Evolutionary conservation across 805 yeast species (phyloP), one percentile per base, ranked within the genome.

Genomic region (Candida hispaniensis): DNA sequence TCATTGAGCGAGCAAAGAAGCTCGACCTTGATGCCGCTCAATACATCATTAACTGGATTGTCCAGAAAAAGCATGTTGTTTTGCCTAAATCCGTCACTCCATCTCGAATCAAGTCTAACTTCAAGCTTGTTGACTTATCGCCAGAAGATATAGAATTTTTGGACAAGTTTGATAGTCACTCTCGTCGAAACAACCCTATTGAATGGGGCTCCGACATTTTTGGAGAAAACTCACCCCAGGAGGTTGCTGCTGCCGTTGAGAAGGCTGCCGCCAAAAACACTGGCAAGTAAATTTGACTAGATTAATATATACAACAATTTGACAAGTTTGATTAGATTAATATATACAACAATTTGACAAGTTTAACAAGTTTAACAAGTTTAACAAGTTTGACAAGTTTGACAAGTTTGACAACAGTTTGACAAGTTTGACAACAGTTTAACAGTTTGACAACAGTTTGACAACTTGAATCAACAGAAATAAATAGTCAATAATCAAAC

Each of bases 71-170:
- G 36, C 49, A 77, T 42, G 76, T 78, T 25, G 71, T 78, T 39
- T 78, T 80, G 59, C 93, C 93, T 56, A 80, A 80, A 60, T 75
- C 85, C 6, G 75, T 75, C 50, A 69, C 75, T 51, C 68, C 70
- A 48, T 71, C 66, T 39, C 68, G 93, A 60, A 62, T 80, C 46
- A 41, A 60, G 34, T 65, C 63, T 45, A 79, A 79, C 61, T 64
- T 79, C 56, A 47, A 60, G 23, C 67, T 67, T 42, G 62, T 74
- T 40, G 64, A 70, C 35, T 63, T 81, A 9, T 46, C 64, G 6
- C 43, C 48, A 8, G 63, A 58, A 26, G 72, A 64, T 21, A 36
- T 67, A 18, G 50, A 52, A 26, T 30, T 40, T 35, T 27, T 48
- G n/a, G 40, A 28, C 18, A 14, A 34, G 9, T 44, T 48, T n/a